Base-by-base conservation (phyloP, 2,329 filamentous ascomycete species). In the Aspergillus sp. region DNA sequence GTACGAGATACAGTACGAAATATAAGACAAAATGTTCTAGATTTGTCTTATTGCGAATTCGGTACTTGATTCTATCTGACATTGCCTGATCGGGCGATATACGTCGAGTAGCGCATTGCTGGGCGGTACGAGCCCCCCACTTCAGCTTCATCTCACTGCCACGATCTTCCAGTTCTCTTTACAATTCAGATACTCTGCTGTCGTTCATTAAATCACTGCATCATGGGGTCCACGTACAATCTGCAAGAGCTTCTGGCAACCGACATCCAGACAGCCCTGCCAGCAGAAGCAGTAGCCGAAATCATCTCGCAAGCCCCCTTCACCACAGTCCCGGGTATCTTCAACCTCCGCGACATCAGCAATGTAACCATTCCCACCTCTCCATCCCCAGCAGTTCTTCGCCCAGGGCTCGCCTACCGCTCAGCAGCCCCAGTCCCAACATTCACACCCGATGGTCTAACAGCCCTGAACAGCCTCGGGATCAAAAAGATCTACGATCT, bases 371-470 rank as follows among this genome's bases (percentile, higher is more conserved):
- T 62, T 15, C n/a, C 23, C 1, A 14, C 53, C 46, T 58, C 62
- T 90, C 12, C 19, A 23, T 53, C 33, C 27, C 59, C 81, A 82
- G 25, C 76, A 76, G 21, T 79, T 80, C 21, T 67, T 86, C 31
- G 75, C 89, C 58, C 93, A 85, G 74, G 87, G 90, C 57, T 87
- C 86, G 48, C 89, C 86, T 2, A 88, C 90, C 63, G 85, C 88
- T 23, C 39, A 4, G 55, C 19, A 19, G 55, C 55, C 8, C 55
- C 50, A 7, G 23, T 31, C 8, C 84, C 82, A 17, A 76, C 76
- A 56, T 76, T 88, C 40, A 83, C 82, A 0, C 70, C 79, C 17
- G 75, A 80, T 25, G 87, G 87, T 8, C 76, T 84, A 14, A 62
- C 71, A 2, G 78, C 77, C 43, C 77, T 90, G 48, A 77, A 68